Conservation (phyloP, 1,284 basidiomycete species). For the Sphagnurus paluster region DNA sequence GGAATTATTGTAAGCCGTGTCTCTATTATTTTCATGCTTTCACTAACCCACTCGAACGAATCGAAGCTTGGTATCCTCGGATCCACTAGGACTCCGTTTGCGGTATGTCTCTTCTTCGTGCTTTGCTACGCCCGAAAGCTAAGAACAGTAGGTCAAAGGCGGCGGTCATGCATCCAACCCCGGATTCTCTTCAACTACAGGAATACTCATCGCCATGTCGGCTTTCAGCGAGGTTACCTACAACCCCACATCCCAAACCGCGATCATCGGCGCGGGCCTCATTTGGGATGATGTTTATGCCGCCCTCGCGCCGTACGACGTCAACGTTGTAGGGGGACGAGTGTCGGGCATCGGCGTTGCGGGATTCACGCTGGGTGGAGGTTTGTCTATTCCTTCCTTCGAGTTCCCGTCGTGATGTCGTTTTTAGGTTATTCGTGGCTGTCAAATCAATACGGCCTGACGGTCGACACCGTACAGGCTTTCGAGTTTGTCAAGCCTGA, state of each 20-base stretch:
- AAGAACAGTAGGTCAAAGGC: constrained; percentile 47
- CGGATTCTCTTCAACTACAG: constrained; percentile 53
- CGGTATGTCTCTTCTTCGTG: constrained; percentile 26
- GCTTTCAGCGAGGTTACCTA: constrained; percentile 49
- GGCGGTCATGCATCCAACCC: constrained; percentile 53
- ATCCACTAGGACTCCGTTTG: constrained; percentile 39
- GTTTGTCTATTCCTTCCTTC: constrained; percentile 27
- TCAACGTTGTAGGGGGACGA: constrained; percentile 56
- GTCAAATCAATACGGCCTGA: constrained; percentile 51
- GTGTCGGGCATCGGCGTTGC: constrained; percentile 55
- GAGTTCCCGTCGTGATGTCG: neutral
- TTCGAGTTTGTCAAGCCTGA: constrained; percentile 51
- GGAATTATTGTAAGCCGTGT: constrained; percentile 39
- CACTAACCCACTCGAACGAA: neutral
- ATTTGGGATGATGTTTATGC: constrained; percentile 61
- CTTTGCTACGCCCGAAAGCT: neutral
- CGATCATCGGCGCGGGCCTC: constrained; percentile 49
- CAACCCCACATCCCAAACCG: constrained; percentile 37
- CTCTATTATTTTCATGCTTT: neutral
- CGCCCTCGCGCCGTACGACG: constrained; percentile 40
- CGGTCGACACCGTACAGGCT: constrained; percentile 46
- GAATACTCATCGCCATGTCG: constrained; percentile 57
- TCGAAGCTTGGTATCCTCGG: constrained; percentile 46
- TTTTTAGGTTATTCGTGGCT: constrained; percentile 52
- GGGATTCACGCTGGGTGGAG: constrained; percentile 56